phyloP scores from a whole-genome alignment of 2,329 filamentous ascomycete species.

The Hypoxylon rubiginosum region DNA sequence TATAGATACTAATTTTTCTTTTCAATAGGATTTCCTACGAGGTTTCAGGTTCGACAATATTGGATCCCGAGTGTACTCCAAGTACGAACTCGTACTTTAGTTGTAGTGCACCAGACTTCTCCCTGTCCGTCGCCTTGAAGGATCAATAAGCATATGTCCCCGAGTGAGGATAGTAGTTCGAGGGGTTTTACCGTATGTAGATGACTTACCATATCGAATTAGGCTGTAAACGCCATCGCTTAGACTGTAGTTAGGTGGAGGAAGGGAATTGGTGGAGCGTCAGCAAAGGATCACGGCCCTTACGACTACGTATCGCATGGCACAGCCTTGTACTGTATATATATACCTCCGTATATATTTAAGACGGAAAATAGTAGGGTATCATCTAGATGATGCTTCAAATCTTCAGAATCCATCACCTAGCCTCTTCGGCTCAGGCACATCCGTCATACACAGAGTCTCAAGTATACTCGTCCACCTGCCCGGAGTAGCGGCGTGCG shows the following conservation, averaged over 20 bases:
- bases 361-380: neutral
- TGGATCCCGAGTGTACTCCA: slow-evolving; percentile 11
- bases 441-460: slow-evolving; percentile 31
- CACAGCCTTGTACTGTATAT: neutral
- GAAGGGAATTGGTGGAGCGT: neutral
- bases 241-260: too few species aligned
- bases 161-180: neutral
- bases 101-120: slow-evolving; percentile 22
- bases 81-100: slow-evolving; percentile 10
- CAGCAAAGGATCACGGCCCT: neutral
- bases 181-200: too few species aligned
- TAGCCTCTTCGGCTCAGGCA: slow-evolving; percentile 2
- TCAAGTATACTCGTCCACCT: slow-evolving; percentile 36
- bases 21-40: slow-evolving; percentile 11
- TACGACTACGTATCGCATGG: neutral
- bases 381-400: neutral
- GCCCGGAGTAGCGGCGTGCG: slow-evolving; percentile 27
- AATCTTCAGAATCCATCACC: neutral
- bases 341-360: neutral
- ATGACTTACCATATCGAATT: too few species aligned
- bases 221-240: too few species aligned
- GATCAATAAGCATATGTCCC: neutral
- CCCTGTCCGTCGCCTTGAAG: neutral
- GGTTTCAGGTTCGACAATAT: slow-evolving; percentile 20
- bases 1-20: neutral